Evolutionary conservation across 495 filamentous ascomycete species (phyloP), one percentile per base, ranked within the genome.

Genomic region (Friedmanniomyces simplex): DNA sequence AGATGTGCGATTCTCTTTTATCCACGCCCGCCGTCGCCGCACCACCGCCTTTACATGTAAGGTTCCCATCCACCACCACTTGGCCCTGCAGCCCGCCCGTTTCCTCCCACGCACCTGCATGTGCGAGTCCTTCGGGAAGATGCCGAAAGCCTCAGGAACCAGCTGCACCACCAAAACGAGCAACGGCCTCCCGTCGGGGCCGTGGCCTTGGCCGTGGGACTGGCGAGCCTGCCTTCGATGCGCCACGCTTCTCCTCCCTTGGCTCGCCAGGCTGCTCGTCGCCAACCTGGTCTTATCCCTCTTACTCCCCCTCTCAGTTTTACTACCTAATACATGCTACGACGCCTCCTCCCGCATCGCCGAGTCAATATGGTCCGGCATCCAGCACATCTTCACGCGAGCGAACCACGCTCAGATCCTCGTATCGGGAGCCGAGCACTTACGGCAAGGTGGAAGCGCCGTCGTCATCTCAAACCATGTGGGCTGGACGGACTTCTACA

Each of bases 401-500:
- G 60, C 59, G 62, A 80, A 82, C 59, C 69, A 71, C 21, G 77
- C 75, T 18, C 51, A 63, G 49, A 78, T 82, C 60, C 74, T 67
- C 43, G 60, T 76, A 37, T 79, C 79, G 22, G 77, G 74, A 18
- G 49, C 42, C 0, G 73, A 77, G 55, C 52, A 54, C 5, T 67
- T 80, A 11, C 76, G 73, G 0, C 32, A 59, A 24, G 68, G 66
- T 21, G 79, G 82, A 63, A 77, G 73, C 25, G 78, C 78, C 49
- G 74, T 83, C 55, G 77, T 81, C 24, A 62, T 82, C 43, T 68
- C 77, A n/a, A 82, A 82, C 63, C 79, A 81, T 67, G 73, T 79
- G 32, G 71, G 69, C 46, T 82, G 79, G 79, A 70, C 74, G 25
- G 79, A 82, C 64, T 80, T 82, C 66, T 82, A 79, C 68, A 72